Evolutionary conservation across 306 rosid species (phyloP).

Genomic region (Vigna hirtella): DNA sequence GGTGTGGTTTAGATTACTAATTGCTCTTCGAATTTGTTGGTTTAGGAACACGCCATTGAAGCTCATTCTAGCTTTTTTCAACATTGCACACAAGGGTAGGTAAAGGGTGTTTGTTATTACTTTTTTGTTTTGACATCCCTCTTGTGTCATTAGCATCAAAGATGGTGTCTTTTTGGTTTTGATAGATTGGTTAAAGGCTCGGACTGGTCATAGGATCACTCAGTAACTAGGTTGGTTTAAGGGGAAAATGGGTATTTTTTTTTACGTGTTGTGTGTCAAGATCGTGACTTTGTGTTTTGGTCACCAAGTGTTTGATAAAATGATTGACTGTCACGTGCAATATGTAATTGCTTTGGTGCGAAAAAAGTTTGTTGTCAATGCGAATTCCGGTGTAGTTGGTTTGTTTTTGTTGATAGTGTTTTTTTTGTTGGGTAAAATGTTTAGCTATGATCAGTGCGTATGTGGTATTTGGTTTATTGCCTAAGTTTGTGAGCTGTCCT

Average conservation of each 20-base stretch:
- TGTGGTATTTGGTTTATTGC: constrained; percentile 1
- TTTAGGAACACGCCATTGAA: not conserved
- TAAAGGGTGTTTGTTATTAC: not conserved
- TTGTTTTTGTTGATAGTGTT: not conserved
- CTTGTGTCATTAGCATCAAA: not conserved
- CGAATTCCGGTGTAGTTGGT: not conserved
- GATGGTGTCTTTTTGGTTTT: not conserved
- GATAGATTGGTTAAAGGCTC: constrained; percentile 8
- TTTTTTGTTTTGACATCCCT: constrained; percentile 10
- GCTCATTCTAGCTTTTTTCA: not conserved
- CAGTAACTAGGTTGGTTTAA: not conserved
- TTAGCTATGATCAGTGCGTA: not conserved
- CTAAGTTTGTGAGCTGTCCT: no score
- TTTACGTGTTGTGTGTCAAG: not conserved
- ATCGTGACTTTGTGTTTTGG: constrained; percentile 20
- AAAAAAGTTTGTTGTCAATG: not conserved
- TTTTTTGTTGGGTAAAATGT: not conserved
- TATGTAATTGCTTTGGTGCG: not conserved
- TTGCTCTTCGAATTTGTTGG: not conserved
- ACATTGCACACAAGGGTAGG: not conserved
- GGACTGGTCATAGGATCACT: not conserved
- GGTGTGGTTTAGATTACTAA: constrained; percentile 3
- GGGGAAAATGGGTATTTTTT: not conserved
- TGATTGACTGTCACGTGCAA: not conserved
- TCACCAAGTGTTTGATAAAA: constrained; percentile 34